Evolutionary conservation across 257 asterid species (phyloP).

Genomic region (Forsythia viridissima): DNA sequence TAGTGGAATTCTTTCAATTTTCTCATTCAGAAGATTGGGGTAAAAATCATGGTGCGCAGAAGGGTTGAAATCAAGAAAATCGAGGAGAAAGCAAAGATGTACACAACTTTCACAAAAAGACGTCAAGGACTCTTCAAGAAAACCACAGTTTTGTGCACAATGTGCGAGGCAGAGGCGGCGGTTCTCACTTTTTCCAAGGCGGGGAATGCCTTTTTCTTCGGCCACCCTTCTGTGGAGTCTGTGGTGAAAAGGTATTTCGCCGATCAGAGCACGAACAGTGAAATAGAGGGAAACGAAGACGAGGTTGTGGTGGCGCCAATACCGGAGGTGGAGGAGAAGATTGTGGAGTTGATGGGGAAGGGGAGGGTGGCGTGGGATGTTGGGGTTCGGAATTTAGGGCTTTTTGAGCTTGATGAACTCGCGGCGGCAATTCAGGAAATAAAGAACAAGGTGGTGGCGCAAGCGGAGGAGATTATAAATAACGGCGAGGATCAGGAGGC

Average conservation of each 20-base stretch:
- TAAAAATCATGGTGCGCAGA: background rate
- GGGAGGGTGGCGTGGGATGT: background rate
- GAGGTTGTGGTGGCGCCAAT: background rate
- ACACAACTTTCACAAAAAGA: background rate
- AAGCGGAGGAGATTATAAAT: background rate
- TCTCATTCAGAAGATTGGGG: background rate
- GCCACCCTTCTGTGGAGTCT: background rate
- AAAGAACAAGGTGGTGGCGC: background rate
- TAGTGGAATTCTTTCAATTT: no score
- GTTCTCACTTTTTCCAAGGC: background rate
- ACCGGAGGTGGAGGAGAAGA: background rate
- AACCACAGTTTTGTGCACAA: background rate
- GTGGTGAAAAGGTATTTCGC: background rate
- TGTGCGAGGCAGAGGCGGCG: background rate
- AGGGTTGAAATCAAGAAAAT: slow-evolving; percentile 1
- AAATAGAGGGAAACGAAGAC: background rate
- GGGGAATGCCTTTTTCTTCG: background rate
- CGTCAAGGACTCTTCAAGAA: background rate
- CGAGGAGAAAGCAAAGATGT: background rate
- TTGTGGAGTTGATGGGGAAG: slow-evolving; percentile 1
- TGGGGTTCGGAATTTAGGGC: background rate
- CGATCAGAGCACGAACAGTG: background rate
- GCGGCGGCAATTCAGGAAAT: background rate
- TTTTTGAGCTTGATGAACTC: background rate
- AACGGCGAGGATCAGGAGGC: background rate